Evolutionary conservation across 2,329 filamentous ascomycete species (phyloP).

Genomic region (Penicillium sp.): DNA sequence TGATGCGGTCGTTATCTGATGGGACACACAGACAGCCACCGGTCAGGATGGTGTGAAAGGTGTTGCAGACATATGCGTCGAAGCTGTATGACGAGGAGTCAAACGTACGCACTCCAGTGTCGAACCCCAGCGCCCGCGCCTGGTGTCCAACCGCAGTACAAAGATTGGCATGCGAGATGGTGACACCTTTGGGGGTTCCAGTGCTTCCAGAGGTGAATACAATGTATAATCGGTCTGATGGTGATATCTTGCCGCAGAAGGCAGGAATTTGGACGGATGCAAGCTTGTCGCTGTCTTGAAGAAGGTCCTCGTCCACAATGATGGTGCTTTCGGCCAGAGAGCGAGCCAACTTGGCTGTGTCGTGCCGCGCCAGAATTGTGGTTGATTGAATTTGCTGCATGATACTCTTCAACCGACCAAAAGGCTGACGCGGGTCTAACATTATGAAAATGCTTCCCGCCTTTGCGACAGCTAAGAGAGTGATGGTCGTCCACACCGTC

Average conservation of each 20-base stretch:
- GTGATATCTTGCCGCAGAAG: neutral
- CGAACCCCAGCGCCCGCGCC: neutral
- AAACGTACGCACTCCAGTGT: neutral
- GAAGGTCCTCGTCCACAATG: neutral
- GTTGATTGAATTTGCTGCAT: slow-evolving; percentile 1
- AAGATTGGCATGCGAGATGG: slow-evolving; percentile 10
- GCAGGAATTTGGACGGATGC: neutral
- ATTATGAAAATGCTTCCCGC: neutral
- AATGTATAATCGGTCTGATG: slow-evolving; percentile 9
- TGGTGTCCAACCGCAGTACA: slow-evolving; percentile 1
- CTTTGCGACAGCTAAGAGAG: slow-evolving; percentile 2
- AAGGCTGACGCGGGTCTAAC: slow-evolving; percentile 2
- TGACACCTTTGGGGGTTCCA: slow-evolving; percentile 19
- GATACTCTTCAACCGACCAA: slow-evolving; percentile 1
- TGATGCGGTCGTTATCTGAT: slow-evolving; percentile 9
- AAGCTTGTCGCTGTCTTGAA: neutral
- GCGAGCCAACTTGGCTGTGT: neutral
- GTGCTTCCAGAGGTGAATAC: slow-evolving; percentile 27
- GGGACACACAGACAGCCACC: slow-evolving; percentile 22
- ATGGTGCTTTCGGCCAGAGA: neutral
- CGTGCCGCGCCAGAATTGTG: neutral
- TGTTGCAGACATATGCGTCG: slow-evolving; percentile 9
- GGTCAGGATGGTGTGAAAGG: neutral
- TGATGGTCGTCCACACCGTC: slow-evolving; percentile 4
- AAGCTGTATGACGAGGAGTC: slow-evolving; percentile 17